Evolutionary conservation across 2,329 filamentous ascomycete genomes (phyloP).

Genomic region (Fusarium marasasianum): DNA sequence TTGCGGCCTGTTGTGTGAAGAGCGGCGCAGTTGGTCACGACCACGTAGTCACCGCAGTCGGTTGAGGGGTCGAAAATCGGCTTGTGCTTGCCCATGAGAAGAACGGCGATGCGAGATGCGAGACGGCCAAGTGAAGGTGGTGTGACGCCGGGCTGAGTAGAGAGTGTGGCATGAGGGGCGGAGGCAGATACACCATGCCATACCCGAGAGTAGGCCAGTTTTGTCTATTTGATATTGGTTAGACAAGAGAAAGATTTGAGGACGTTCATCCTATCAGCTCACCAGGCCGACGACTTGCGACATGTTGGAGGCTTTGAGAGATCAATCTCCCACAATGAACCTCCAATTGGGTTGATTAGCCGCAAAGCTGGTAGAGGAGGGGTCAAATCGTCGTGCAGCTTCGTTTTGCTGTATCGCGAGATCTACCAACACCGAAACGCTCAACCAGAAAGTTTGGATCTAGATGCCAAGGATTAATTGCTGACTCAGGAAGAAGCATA

Average conservation of each 20-base stretch:
- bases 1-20: slow-evolving; percentile 92
- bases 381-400: slow-evolving; percentile 27
- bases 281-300: slow-evolving; percentile 83
- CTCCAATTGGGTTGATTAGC: slow-evolving; percentile 18
- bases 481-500: slow-evolving; percentile 35
- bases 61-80: slow-evolving; percentile 97
- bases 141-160: slow-evolving; percentile 64
- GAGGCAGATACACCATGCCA: slow-evolving; percentile 90
- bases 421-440: slow-evolving; percentile 21
- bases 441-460: slow-evolving; percentile 42
- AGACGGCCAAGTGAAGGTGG: slow-evolving; percentile 88
- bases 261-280: slow-evolving; percentile 42
- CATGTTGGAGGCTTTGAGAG: slow-evolving; percentile 60
- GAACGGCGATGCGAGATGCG: slow-evolving; percentile 84
- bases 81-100: slow-evolving; percentile 99
- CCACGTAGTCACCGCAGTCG: slow-evolving; percentile 98
- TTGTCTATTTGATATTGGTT: slow-evolving; percentile 69
- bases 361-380: slow-evolving; percentile 12
- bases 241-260: slow-evolving; percentile 10
- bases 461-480: slow-evolving; percentile 35
- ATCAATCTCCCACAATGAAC: slow-evolving; percentile 28
- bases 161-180: slow-evolving; percentile 69
- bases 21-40: slow-evolving; percentile 88
- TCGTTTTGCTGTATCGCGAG: slow-evolving; percentile 32
- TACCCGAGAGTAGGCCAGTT: slow-evolving; percentile 92